Conservation (phyloP, 345 rosid species). For the Hibiscus trionum region DNA sequence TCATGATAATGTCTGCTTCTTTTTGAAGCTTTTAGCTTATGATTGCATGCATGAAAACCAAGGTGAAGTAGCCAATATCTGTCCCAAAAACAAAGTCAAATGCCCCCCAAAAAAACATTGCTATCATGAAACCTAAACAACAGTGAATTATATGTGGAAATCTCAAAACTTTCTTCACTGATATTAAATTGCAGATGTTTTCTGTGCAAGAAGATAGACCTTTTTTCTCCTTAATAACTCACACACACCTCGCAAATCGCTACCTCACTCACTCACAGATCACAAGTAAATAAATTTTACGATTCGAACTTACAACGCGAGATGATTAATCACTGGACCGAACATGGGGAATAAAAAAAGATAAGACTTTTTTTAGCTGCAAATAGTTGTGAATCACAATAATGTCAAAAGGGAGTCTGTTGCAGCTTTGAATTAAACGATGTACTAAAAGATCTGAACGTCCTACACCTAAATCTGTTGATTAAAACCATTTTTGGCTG, state of each 20-base stretch:
- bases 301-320: too few species aligned
- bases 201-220: not conserved
- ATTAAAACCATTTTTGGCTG: conserved; percentile 3
- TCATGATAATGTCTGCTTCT: conserved; percentile 9
- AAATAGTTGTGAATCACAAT: conserved; percentile 3
- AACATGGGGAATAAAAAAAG: not conserved
- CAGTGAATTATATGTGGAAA: not conserved
- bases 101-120: not conserved
- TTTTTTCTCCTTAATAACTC: too few species aligned
- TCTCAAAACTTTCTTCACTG: not conserved
- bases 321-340: too few species aligned
- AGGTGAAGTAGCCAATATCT: conserved; percentile 3
- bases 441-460: conserved; percentile 6
- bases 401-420: conserved; percentile 1
- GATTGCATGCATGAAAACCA: conserved; percentile 6
- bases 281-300: too few species aligned
- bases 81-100: not conserved
- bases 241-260: too few species aligned
- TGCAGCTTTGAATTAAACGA: not conserved
- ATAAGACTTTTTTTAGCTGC: not conserved
- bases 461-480: not conserved
- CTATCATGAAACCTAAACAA: not conserved
- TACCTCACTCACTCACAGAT: too few species aligned
- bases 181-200: not conserved
- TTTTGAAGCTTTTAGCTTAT: not conserved